phyloP scores from a whole-genome alignment of 176 grass and related monocot species.

The Dendrocalamus sinicus region DNA sequence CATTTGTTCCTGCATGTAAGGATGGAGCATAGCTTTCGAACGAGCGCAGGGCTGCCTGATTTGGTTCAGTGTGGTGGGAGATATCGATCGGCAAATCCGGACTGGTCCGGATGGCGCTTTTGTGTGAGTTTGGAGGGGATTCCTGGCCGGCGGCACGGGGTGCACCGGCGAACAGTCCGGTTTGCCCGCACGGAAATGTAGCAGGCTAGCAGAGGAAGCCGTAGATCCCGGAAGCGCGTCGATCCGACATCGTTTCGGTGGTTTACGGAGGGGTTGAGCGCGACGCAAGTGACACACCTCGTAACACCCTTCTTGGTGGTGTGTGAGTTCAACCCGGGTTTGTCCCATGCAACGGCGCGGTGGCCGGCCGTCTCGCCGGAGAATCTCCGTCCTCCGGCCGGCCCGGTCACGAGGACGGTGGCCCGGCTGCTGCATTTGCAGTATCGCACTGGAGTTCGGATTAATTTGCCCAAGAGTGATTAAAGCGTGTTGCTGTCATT shows the following conservation, averaged over 20 bases:
- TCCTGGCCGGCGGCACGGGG: conserved; percentile 44
- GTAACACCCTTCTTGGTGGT: not conserved
- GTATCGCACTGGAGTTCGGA: no score
- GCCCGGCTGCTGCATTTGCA: conserved; percentile 38
- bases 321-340: conserved; percentile 40
- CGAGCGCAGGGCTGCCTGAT: not conserved
- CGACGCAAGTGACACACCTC: conserved; percentile 52
- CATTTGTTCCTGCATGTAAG: not conserved
- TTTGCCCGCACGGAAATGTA: not conserved
- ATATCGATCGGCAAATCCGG: conserved; percentile 41
- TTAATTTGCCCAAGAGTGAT: not conserved
- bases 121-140: conserved; percentile 72
- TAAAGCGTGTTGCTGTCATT: not conserved
- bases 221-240: accelerated
- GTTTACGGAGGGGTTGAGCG: not conserved
- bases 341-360: not conserved
- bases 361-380: conserved; percentile 38
- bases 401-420: not conserved
- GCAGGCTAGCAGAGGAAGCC: conserved; percentile 19
- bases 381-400: not conserved
- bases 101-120: conserved; percentile 53
- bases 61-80: conserved; percentile 8
- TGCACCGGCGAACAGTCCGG: conserved; percentile 17
- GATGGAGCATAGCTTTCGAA: conserved; percentile 44
- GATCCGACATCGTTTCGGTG: conserved; percentile 22